Percentiles rank a stretch among this genome's conserved stretches.
Conservation (phyloP, 2,329 filamentous ascomycete genomes). For the Lomentospora prolificans region DNA sequence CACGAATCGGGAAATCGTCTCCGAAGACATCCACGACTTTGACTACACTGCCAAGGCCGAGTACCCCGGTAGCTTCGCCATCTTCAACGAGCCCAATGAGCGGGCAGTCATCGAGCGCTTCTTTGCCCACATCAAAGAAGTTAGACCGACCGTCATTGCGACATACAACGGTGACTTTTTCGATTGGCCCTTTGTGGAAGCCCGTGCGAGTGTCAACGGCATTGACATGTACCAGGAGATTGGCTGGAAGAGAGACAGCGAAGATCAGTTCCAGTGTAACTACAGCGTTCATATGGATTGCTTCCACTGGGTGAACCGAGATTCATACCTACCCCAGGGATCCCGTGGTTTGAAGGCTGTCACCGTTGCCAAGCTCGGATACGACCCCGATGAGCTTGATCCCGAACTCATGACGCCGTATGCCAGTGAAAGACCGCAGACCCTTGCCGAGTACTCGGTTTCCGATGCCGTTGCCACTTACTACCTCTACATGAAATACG, state of each 20-base stretch:
- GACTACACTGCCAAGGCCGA: slow-evolving; percentile 97
- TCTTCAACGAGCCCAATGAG: slow-evolving; percentile 96
- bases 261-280: slow-evolving; percentile 93
- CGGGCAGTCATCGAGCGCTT: slow-evolving; percentile 82
- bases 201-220: slow-evolving; percentile 82
- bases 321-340: slow-evolving; percentile 94
- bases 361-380: slow-evolving; percentile 93
- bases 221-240: slow-evolving; percentile 99
- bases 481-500: slow-evolving; percentile 99
- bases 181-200: slow-evolving; percentile 98
- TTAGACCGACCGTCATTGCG: slow-evolving; percentile 88
- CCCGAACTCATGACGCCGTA: slow-evolving; percentile 94
- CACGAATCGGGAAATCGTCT: slow-evolving; percentile 95
- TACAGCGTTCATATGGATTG: slow-evolving; percentile 99
- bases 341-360: slow-evolving; percentile 96
- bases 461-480: slow-evolving; percentile 98
- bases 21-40: slow-evolving; percentile 93
- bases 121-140: slow-evolving; percentile 91
- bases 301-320: slow-evolving; percentile 97
- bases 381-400: slow-evolving; percentile 95
- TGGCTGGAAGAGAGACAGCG: slow-evolving; percentile 87
- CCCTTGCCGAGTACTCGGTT: slow-evolving; percentile 92
- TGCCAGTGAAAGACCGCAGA: slow-evolving; percentile 84
- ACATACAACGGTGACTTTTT: slow-evolving; percentile 99
- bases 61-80: slow-evolving; percentile 90